phyloP scores from a whole-genome alignment of 2,329 filamentous ascomycete genomes.

The Penicillium sp. region DNA sequence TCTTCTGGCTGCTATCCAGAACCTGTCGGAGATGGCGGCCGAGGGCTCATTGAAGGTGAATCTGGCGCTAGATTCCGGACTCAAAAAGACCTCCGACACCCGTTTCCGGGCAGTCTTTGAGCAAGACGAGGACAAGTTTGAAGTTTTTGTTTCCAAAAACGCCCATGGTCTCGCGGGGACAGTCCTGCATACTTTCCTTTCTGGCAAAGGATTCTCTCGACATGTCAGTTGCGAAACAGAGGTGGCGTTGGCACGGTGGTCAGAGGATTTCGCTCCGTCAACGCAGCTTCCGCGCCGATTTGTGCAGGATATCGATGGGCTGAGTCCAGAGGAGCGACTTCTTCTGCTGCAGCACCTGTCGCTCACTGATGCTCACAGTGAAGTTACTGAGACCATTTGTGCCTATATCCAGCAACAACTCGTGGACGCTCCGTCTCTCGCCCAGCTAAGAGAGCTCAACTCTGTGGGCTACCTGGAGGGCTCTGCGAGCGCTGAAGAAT shows the following conservation, averaged over 20 bases:
- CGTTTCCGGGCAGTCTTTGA: constrained; percentile 41
- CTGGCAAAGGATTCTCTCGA: constrained; percentile 36
- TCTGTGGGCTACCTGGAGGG: constrained; percentile 39
- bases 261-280: constrained; percentile 23
- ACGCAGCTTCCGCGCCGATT: constrained; percentile 34
- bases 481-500: constrained; percentile 28
- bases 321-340: constrained; percentile 40
- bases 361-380: constrained; percentile 24
- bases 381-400: constrained; percentile 26
- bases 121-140: constrained; percentile 24
- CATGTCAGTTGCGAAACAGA: constrained; percentile 38
- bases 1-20: constrained; percentile 24
- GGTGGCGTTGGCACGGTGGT: constrained; percentile 33
- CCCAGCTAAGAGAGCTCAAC: constrained; percentile 37
- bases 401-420: constrained; percentile 31
- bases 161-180: constrained; percentile 39
- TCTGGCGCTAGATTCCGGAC: constrained; percentile 38
- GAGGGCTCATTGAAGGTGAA: constrained; percentile 28
- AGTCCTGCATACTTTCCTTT: constrained; percentile 44
- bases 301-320: constrained; percentile 37
- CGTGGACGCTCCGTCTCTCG: constrained; percentile 34
- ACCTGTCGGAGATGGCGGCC: constrained; percentile 24
- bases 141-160: constrained; percentile 42
- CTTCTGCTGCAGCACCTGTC: constrained; percentile 35
- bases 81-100: constrained; percentile 31